Evolutionary conservation across 1,284 basidiomycete species (phyloP), one percentile per base, ranked within the genome.

Genomic region (Phenoliferia sp.): DNA sequence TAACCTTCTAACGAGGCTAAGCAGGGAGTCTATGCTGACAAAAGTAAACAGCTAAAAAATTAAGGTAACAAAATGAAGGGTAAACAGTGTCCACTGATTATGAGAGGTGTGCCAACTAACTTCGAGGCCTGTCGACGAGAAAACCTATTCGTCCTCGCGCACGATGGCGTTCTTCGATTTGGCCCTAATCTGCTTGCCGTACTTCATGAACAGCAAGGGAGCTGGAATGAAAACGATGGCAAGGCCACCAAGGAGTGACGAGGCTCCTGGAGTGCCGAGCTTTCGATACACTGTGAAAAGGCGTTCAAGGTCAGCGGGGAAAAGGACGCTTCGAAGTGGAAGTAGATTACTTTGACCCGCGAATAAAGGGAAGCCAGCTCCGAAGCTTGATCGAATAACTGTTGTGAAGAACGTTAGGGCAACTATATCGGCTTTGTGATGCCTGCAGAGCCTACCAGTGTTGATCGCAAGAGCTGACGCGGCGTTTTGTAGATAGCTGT

Each of bases 231-330:
- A 73, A 19, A 76, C 48, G 28, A 81, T 69, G 3, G 80, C 78
- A 31, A 82, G 67, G 59, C 77, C 78, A 22, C 78, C 81, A 1
- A 81, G 76, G 1, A 82, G 68, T 0, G 77, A 79, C 0, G 78
- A 78, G 0, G 82, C 82, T 73, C 82, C 82, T 36, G 77, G 76
- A 5, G 81, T 79, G 61, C 77, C 81, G 19, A 85, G 77, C 44
- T 73, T 78, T 7, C 79, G 68, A 76, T 80, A 85, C 83, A 85
- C 67, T 83, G 69, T 0, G 68, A 84, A 84, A 3, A 84, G 74
- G 0, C 83, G 82, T 76, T 80, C n/a, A 69, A 44, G 39, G 12
- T 44, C 39, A 44, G 39, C 39, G 22, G 12, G 39, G 22, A 22
- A 44, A 44, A 22, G 12, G 39, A 22, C 12, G 39, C 39, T 44